Conservation (phyloP, 257 asterid genomes). For the Leonotis leonurus region DNA sequence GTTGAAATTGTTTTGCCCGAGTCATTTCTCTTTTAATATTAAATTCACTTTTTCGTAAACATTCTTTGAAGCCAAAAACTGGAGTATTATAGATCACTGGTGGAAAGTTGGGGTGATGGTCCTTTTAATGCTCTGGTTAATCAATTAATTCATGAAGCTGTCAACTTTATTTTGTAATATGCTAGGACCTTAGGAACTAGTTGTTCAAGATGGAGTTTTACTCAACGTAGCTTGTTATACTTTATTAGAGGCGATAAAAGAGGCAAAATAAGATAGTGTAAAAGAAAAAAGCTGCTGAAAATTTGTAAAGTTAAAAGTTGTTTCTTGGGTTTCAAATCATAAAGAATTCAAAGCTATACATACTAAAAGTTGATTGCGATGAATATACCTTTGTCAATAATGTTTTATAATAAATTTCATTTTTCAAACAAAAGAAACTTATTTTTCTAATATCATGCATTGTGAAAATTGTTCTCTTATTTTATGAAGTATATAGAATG, state of each 20-base stretch:
- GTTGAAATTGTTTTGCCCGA: not conserved
- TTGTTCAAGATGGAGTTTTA: not conserved
- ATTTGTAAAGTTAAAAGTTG: not conserved
- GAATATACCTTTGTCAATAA: not conserved
- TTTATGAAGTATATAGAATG: not conserved
- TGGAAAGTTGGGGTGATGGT: conserved; percentile 3
- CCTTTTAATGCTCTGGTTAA: not conserved
- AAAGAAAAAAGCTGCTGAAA: not conserved
- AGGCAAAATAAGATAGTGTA: not conserved
- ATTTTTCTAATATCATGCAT: not conserved
- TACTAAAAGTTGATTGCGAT: too few relatives aligned
- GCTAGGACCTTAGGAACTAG: not conserved
- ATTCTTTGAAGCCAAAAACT: not conserved
- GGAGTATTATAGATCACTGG: not conserved
- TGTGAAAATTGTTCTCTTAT: not conserved
- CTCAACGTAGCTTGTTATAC: not conserved
- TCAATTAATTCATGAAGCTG: conserved; percentile 8
- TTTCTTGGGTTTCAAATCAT: not conserved
- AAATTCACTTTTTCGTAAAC: not conserved
- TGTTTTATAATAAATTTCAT: not conserved
- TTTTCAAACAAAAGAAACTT: not conserved
- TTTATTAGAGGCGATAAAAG: not conserved
- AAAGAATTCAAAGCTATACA: not conserved
- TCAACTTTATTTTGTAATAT: not conserved
- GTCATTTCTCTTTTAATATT: not conserved